Evolutionary conservation across 768 basidiomycete species (phyloP), one percentile per base, ranked within the genome.

Genomic region (Clitopilus passeckerianus): DNA sequence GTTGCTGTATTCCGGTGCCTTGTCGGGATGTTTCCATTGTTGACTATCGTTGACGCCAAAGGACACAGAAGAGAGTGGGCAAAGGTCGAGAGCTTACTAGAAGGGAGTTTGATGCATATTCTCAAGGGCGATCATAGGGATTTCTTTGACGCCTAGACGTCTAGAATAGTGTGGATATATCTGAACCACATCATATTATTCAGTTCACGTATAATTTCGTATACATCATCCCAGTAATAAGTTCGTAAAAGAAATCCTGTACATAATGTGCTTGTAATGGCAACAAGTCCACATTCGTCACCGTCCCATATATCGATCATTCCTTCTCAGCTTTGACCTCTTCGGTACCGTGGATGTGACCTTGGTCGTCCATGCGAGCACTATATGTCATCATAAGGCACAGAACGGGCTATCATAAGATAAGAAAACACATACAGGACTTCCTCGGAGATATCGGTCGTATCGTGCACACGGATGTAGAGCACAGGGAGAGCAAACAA

Each of bases 401-500:
- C 37, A 53, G 16, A 20, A 27, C 20, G 53, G 20, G 1, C 15
- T 54, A 27, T 59, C 54, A 20, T 54, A 22, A 34, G 58, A 58
- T 20, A 22, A 57, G 53, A 63, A 50, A 8, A 10, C 12, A 75
- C 82, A 63, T 67, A 88, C 86, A 81, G 65, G 22, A 71, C 67
- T 61, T 83, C 82, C 35, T 86, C 84, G 27, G 78, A 77, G 10
- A 77, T 37, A 14, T 83, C 81, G 4, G 79, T 81, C 56, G 75
- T 79, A 37, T 90, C 77, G 65, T 80, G 84, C 61, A 90, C 85
- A 34, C 89, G 86, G 53, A 82, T 73, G 65, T 88, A 75, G 41
- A 91, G 83, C 89, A 90, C 89, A 3, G 88, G 89, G 44, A 89
- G 71, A n/a, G 84, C 80, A 63, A 82, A 87, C 37, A 85, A 12